Base-by-base conservation (phyloP, 2,329 filamentous ascomycete species). In the Talaromyces pinophilus region DNA sequence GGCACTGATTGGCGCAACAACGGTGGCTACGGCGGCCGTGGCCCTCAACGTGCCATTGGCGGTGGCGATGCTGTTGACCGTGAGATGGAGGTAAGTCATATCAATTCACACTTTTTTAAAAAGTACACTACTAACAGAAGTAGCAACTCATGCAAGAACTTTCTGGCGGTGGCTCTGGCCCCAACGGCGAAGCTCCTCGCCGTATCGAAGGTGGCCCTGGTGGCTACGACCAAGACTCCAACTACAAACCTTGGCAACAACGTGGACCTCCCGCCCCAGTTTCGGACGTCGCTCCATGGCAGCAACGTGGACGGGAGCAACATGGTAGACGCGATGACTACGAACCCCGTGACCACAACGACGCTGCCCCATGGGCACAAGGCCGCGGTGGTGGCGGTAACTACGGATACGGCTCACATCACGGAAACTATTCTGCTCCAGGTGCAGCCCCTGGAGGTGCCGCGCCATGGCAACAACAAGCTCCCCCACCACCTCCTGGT, bases 111-210 rank as follows among this genome's bases (percentile, higher is more conserved):
- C 48, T 59, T 57, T 30, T n/a, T 59, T 54, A 62, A 38, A n/a
- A 60, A 60, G 57, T 64, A 62, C 72, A 65, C 75, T 76, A 74
- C 82, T 87, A 74, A 89, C 77, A 67, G 5, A 50, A 64, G 10
- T 71, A 92, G 91, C 90, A 94, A 88, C 92, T 99, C 76, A 97
- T 99, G 93, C 91, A 96, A 87, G 95, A 98, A 84, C 87, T 98
- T 72, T 92, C 90, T 69, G 92, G 92, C 69, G 92, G 92, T 70
- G 90, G 89, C 68, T 86, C 82, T 46, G 81, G 88, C 63, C 80
- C 82, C 63, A 82, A 83, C 63, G 86, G 81, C 57, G 83, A 85
- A 55, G 81, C 90, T 44, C 90, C 89, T 71, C 90, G 89, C 70
- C 92, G 91, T 69, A 97, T 99, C 75, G 95, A 96, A 81, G 92